Percentiles rank a stretch among this genome's conserved stretches.
Evolutionary conservation across 2,329 filamentous ascomycete genomes (phyloP).

Genomic region (Beauveria pseudobassiana): DNA sequence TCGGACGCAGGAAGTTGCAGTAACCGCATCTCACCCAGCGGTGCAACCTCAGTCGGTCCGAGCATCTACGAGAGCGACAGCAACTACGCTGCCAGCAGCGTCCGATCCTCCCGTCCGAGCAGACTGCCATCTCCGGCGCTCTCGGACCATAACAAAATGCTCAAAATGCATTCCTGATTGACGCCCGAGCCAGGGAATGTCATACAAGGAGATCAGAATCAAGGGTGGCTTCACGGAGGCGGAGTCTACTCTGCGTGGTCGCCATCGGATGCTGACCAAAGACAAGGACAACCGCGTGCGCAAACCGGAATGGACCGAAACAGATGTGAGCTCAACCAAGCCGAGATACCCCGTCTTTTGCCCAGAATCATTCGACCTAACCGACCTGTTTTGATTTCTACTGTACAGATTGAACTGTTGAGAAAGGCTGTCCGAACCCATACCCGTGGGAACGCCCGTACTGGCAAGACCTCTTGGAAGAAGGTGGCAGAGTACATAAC

Average conservation of each 20-base stretch:
- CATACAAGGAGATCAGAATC: slow-evolving; percentile 57
- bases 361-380: background rate
- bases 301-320: slow-evolving; percentile 54
- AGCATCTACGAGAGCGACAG: slow-evolving; percentile 1
- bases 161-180: slow-evolving; percentile 36
- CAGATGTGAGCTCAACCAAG: slow-evolving; percentile 49
- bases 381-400: background rate
- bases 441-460: slow-evolving; percentile 19
- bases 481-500: slow-evolving; percentile 46
- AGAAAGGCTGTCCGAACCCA: slow-evolving; percentile 30
- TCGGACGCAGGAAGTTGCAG: background rate
- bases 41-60: background rate
- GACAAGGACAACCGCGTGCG: slow-evolving; percentile 53
- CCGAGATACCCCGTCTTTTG: background rate
- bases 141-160: background rate
- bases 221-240: slow-evolving; percentile 52
- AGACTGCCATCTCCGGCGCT: background rate
- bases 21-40: background rate
- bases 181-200: slow-evolving; percentile 49
- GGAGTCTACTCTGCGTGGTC: slow-evolving; percentile 65
- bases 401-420: slow-evolving; percentile 36
- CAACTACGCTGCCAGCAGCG: background rate
- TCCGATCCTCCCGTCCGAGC: background rate
- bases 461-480: slow-evolving; percentile 47
- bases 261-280: slow-evolving; percentile 60